These are phyloP conservation scores for Postia placenta DNA, from an alignment of 768 basidiomycete species.

Conservation along the genomic window DNA sequence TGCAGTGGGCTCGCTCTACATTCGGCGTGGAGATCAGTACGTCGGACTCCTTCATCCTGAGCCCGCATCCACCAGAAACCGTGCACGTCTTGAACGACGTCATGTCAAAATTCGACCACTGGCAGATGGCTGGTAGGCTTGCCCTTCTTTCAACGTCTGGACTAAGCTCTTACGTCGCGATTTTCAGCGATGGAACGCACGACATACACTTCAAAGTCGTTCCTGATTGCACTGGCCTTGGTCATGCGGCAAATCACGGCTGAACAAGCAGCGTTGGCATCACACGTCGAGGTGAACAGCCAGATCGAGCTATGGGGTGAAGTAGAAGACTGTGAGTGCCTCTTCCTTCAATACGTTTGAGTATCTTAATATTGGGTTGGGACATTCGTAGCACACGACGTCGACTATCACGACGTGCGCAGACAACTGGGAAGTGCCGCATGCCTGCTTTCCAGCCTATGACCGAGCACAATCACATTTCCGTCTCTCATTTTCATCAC, in stretches of 20 bases:
- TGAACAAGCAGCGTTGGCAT: slow-evolving; percentile 79
- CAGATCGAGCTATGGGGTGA: slow-evolving; percentile 99
- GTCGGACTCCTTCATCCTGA: slow-evolving; percentile 66
- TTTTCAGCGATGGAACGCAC: slow-evolving; percentile 81
- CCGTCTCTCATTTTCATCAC: too few species aligned
- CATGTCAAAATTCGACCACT: slow-evolving; percentile 62
- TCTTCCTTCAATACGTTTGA: background rate
- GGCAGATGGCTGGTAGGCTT: slow-evolving; percentile 81
- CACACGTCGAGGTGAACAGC: slow-evolving; percentile 90
- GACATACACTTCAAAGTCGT: slow-evolving; percentile 85
- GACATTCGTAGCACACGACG: slow-evolving; percentile 90
- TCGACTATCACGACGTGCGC: slow-evolving; percentile 92
- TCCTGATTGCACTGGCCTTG: slow-evolving; percentile 82
- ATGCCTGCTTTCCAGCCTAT: slow-evolving; percentile 32
- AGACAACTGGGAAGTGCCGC: slow-evolving; percentile 79
- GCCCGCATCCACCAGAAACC: slow-evolving; percentile 65
- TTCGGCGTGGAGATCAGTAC: slow-evolving; percentile 64
- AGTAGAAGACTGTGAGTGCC: slow-evolving; percentile 90
- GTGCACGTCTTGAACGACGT: slow-evolving; percentile 51
- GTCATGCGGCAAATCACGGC: slow-evolving; percentile 70
- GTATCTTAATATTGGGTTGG: background rate
- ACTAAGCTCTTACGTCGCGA: background rate
- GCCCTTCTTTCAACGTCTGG: background rate
- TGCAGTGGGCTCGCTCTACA: slow-evolving; percentile 67
- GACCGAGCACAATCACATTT: too few species aligned